Conservation (phyloP, 2,329 filamentous ascomycete species). For the Apiospora rasikravindrae region DNA sequence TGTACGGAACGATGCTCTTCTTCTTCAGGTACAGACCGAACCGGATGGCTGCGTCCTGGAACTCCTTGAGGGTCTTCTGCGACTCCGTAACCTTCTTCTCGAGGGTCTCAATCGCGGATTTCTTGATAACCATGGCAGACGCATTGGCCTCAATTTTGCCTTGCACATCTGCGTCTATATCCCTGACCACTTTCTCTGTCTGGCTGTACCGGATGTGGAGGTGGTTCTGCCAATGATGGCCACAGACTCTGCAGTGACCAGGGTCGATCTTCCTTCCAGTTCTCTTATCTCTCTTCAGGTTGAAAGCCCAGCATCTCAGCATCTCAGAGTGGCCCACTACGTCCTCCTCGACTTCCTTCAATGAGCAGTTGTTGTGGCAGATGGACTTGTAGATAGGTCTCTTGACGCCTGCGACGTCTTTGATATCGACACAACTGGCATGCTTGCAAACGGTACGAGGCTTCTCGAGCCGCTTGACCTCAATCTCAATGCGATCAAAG, state of each 20-base stretch:
- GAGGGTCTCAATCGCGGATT: constrained; percentile 33
- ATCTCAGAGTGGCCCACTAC: not conserved
- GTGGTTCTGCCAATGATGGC: constrained; percentile 32
- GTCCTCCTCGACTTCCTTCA: not conserved
- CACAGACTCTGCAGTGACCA: not conserved
- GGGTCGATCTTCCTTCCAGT: too few species aligned
- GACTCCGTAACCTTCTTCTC: constrained; percentile 36
- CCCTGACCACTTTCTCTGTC: constrained; percentile 30
- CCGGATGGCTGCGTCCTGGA: constrained; percentile 41
- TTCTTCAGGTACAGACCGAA: constrained; percentile 46
- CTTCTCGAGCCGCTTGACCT: not conserved
- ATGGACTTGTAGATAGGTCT: not conserved
- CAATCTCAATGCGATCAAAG: not conserved
- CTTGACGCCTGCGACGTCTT: not conserved
- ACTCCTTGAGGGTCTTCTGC: constrained; percentile 37
- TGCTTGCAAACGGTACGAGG: not conserved
- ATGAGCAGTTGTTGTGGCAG: not conserved
- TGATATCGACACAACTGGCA: not conserved
- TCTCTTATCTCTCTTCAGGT: too few species aligned
- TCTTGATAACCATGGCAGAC: constrained; percentile 30
- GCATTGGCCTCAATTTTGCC: constrained; percentile 32
- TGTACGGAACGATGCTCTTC: constrained; percentile 45
- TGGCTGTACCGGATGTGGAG: constrained; percentile 42
- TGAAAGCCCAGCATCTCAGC: not conserved
- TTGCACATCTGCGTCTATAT: constrained; percentile 34